These are phyloP conservation scores for Crithidia mellificae DNA, from an alignment of 208 protist species.

Conservation along the genomic window DNA sequence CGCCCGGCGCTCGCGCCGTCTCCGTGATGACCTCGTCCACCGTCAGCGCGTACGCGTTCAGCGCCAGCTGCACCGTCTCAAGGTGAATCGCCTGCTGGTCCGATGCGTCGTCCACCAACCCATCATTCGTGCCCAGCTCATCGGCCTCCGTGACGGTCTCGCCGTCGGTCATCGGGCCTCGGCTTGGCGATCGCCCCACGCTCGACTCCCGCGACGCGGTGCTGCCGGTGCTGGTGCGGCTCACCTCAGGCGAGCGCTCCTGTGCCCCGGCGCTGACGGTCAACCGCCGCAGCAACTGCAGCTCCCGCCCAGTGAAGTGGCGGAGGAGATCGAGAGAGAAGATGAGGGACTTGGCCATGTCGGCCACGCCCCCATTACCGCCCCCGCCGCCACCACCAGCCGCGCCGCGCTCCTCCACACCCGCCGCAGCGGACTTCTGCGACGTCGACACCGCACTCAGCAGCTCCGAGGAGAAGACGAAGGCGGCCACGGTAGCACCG, in stretches of 20 bases:
- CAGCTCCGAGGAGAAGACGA: slow-evolving; percentile 32
- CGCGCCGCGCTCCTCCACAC: background rate
- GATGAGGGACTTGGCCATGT: slow-evolving; percentile 5
- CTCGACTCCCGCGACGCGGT: slow-evolving; percentile 45
- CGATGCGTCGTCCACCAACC: slow-evolving; percentile 7
- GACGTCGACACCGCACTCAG: background rate
- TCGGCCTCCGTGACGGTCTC: slow-evolving; percentile 43
- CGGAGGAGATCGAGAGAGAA: slow-evolving; percentile 60
- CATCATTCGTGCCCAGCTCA: slow-evolving; percentile 29
- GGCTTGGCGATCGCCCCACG: slow-evolving; percentile 35
- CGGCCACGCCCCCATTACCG: background rate
- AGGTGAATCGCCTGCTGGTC: slow-evolving; percentile 47
- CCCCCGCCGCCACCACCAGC: too few species aligned
- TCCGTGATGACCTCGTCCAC: slow-evolving; percentile 34
- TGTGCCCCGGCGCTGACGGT: slow-evolving; percentile 12
- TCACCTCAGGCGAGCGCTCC: slow-evolving; percentile 27
- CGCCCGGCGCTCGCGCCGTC: background rate
- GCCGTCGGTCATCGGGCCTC: slow-evolving; percentile 28
- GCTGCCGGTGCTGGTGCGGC: slow-evolving; percentile 17
- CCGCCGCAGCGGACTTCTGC: background rate
- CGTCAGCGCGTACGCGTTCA: slow-evolving; percentile 49
- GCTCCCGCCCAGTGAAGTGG: slow-evolving; percentile 59
- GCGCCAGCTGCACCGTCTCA: slow-evolving; percentile 62
- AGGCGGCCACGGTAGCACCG: slow-evolving; percentile 17
- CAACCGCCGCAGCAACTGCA: slow-evolving; percentile 53